These are phyloP conservation scores for Dictyostelium citrinum DNA, from an alignment of 78 protist species.

Conservation along the genomic window DNA sequence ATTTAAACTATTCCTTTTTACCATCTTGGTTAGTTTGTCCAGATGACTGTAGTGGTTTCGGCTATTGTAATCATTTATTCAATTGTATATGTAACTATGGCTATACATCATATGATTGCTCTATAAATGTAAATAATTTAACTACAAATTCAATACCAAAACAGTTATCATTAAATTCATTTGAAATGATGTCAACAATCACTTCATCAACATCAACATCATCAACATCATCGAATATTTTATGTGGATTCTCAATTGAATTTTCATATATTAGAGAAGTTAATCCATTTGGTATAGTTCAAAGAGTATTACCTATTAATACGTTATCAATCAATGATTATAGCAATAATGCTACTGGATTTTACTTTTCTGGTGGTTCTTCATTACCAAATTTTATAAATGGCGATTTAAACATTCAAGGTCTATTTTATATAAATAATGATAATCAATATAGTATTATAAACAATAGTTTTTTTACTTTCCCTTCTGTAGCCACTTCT, in stretches of 20 bases:
- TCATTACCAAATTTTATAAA: background rate
- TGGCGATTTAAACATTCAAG: background rate
- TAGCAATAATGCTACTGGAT: background rate
- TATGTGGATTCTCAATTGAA: background rate
- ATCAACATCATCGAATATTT: background rate
- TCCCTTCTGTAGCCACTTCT: background rate
- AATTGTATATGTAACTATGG: background rate
- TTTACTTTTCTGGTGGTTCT: background rate
- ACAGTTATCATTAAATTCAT: background rate
- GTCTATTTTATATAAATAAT: background rate
- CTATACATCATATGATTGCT: background rate
- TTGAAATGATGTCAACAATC: background rate
- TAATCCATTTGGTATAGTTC: background rate
- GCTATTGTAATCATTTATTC: background rate
- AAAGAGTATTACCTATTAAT: background rate
- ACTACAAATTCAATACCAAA: background rate
- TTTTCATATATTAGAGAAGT: background rate
- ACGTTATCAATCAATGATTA: background rate
- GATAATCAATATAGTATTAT: background rate
- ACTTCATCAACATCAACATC: background rate
- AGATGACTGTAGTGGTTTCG: background rate
- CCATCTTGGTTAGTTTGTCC: background rate
- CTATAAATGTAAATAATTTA: background rate
- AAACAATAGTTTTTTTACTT: background rate
- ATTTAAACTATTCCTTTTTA: background rate